Base-by-base conservation (phyloP, 495 filamentous ascomycete genomes). In the Talaromyces trachyspermus region DNA sequence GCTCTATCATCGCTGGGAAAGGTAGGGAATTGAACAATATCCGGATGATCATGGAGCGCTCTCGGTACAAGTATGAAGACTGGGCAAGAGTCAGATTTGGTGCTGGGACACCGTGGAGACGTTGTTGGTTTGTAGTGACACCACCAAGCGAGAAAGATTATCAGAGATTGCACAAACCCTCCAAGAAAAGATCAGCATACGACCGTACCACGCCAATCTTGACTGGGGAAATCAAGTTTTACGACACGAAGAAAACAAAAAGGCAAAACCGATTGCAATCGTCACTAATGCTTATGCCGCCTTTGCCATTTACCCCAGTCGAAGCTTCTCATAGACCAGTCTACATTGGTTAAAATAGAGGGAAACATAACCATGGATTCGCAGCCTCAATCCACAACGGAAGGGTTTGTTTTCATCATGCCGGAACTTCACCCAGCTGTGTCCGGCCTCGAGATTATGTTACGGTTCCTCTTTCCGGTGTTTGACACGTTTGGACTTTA, bases 341-440 rank as follows among this genome's bases (percentile, higher is more conserved):
- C 92, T 2, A 95, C 90, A 0, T 69, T 99, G 52, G 74, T 99
- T 43, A 99, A 99, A 62, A 74, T 99, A 18, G 92, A 99, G 65
- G 92, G 92, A 2, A 79, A 77, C 39, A 87, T 97, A 44, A 92
- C 83, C 1, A 85, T 95, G 23, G 88, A 95, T 62, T 79, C 82
- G 1, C 75, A 78, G 8, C 79, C 81, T 4, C 76, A 86, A 25
- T 77, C 84, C 4, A 78, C 80, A 6, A 83, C 80, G 6, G 94
- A 97, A 58, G 92, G 94, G 2, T 94, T 95, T 56, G 88, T 99
- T 3, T 99, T 97, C 58, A 83, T 96, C 52, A 95, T 97, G 94
- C 94, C 92, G 2, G 92, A 99, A 62, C 78, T 80, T 2, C 91
- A 88, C 61, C 83, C 90, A 24, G 89, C 88, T 2, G 86, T 99